Evolutionary conservation across 139 green algal species (phyloP), one percentile per base, ranked within the genome.

Genomic region (Auxenochlorella pyrenoidosa): DNA sequence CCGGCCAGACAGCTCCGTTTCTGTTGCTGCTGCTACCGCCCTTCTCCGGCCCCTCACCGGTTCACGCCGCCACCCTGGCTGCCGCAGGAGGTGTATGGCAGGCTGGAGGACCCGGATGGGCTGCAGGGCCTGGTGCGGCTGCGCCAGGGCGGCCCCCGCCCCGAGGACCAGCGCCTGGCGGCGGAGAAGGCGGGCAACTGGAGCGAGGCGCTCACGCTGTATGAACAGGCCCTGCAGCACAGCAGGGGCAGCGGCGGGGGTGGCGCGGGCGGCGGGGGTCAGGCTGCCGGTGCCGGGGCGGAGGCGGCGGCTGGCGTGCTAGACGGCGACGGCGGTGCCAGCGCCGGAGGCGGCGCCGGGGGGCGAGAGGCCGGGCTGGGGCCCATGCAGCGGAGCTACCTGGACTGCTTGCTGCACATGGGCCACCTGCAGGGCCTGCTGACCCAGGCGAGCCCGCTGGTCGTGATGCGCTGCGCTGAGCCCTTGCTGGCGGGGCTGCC

Each of bases 61-160:
- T n/a, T n/a, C n/a, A n/a, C n/a, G n/a, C n/a, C n/a, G n/a, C n/a
- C n/a, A n/a, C 60, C 60, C 60, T 71, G 63, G 1, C 63, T 71
- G 21, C 63, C 28, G 66, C 89, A 97, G 84, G 94, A 97, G 83
- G 93, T 98, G 66, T 98, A 99, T 82, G 92, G 94, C 5, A 92
- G 93, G 65, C 88, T 99, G 81, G 97, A 98, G 82, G 97, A 99
- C 88, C 96, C 97, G 21, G 97, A 99, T 82, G 95, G 95, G 0
- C 79, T 99, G 44, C 90, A 92, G 68, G 95, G 95, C 44, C 85
- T 98, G 70, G 86, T 97, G 40, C 91, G 95, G 34, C 89, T 97
- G 68, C 88, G 94, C 16, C 90, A 91, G 28, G 93, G 94, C 12
- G 92, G 92, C 13, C 82, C 95, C 6, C 92, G 90, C 30, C 80